phyloP scores from a whole-genome alignment of 257 asterid species.

The Solanum okadae region DNA sequence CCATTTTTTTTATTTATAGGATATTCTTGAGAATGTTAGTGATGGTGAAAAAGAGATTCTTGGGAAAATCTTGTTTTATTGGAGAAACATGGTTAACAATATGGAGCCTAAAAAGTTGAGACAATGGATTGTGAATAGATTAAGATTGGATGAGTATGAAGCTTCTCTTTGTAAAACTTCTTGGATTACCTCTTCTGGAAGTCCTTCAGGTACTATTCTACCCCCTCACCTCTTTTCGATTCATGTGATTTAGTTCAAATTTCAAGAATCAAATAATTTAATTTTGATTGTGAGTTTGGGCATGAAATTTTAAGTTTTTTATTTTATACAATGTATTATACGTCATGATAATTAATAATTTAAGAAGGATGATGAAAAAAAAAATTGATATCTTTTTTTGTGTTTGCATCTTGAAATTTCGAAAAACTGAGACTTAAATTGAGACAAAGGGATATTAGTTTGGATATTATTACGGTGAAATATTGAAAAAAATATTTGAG shows the following conservation, averaged over 20 bases:
- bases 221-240: background rate
- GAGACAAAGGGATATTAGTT: background rate
- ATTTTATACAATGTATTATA: too few relatives aligned
- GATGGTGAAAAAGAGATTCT: conserved; percentile 39
- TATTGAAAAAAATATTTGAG: background rate
- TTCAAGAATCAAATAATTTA: too few relatives aligned
- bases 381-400: too few relatives aligned
- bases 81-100: conserved; percentile 11
- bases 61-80: conserved; percentile 27
- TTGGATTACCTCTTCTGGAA: conserved; percentile 36
- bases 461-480: background rate
- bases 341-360: too few relatives aligned
- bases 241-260: too few relatives aligned
- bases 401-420: background rate
- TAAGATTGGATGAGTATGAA: conserved; percentile 39
- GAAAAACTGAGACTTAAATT: too few relatives aligned
- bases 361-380: too few relatives aligned
- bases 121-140: conserved; percentile 34
- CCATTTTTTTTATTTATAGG: conserved; percentile 13
- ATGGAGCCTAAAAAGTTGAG: conserved; percentile 21
- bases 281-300: background rate
- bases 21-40: conserved; percentile 32
- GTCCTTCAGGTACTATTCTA: conserved; percentile 31
- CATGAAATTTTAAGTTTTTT: too few relatives aligned
- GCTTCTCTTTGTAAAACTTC: conserved; percentile 50